phyloP scores from a whole-genome alignment of 495 filamentous ascomycete species.

The Aspergillus bridgeri region DNA sequence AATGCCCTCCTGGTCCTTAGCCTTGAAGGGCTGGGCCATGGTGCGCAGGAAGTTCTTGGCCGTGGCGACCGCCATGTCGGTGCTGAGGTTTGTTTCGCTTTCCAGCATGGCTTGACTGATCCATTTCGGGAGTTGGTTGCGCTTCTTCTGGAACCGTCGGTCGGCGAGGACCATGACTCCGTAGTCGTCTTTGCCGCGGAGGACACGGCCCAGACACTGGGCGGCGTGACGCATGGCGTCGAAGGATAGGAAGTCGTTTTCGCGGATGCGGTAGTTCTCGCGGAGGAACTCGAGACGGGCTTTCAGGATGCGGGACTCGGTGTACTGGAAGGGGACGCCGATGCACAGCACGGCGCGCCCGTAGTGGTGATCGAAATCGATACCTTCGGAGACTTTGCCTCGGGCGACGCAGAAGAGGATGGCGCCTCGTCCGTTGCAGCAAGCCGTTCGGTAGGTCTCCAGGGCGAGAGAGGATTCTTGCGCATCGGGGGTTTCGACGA shows the following conservation, averaged over 20 bases:
- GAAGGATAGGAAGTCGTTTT: conserved; percentile 98
- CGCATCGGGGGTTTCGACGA: conserved; percentile 95
- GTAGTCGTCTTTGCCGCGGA: conserved; percentile 97
- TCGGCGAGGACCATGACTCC: conserved; percentile 98
- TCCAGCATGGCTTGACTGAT: conserved; percentile 86
- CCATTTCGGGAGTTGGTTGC: conserved; percentile 91
- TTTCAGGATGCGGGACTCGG: conserved; percentile 94
- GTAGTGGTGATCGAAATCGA: conserved; percentile 99
- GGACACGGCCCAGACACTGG: conserved; percentile 92
- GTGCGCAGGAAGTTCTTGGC: conserved; percentile 85
- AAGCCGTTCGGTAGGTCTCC: conserved; percentile 95
- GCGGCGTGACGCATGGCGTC: conserved; percentile 98
- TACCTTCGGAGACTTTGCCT: conserved; percentile 95
- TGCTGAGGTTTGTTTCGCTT: conserved; percentile 80
- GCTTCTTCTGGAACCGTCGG: conserved; percentile 83
- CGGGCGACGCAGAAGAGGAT: conserved; percentile 91
- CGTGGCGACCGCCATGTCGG: conserved; percentile 87
- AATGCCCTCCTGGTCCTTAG: conserved; percentile 82
- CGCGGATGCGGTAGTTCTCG: conserved; percentile 94
- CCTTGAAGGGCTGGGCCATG: conserved; percentile 87
- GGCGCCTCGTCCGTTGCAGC: conserved; percentile 92
- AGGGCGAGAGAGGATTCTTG: conserved; percentile 95
- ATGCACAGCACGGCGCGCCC: conserved; percentile 96
- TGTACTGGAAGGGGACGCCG: conserved; percentile 98
- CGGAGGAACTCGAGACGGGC: conserved; percentile 93